Base-by-base conservation (phyloP, 2,329 filamentous ascomycete genomes). In the Fusarium secorum region DNA sequence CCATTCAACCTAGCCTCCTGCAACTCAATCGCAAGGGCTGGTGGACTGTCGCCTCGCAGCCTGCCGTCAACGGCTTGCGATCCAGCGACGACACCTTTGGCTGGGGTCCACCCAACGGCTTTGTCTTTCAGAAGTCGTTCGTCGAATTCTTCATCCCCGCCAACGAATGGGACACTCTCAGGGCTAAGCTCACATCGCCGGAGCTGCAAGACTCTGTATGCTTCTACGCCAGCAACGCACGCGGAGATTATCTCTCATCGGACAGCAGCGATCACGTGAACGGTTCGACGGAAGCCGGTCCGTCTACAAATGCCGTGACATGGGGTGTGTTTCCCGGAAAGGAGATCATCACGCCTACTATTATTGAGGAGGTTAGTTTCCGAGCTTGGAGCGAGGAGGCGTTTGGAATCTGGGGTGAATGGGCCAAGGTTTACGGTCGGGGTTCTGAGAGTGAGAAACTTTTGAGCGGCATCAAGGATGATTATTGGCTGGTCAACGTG, bases 81-180 rank as follows among this genome's bases (percentile, higher is more conserved):
- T 97, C 93, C 32, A 89, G 87, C 51, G 89, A 99, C 79, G 82
- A 87, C 7, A 88, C 93, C 24, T 97, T 97, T 76, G 96, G 96
- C 70, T 99, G 96, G 96, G 96, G 96, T 3, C 96, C 96, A 1
- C 88, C 88, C 53, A 91, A 95, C 75, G 96, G 96, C 22, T 98
- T 97, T 79, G 94, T 98, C 51, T 99, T 98, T 84, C 96, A 99
- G 78, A 99, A 98, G 82, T 92, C 95, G 0, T 99, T 99, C 80
- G 94, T 99, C 55, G 96, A 99, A 80, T 94, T 98, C 83, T 99
- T 99, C 85, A 83, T 97, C 63, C 90, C 95, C 0, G 83, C 85
- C 0, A 80, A 86, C 1, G 93, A 95, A 79, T 98, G 94, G 90
- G 80, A 83, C 20, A 79, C 79, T 3, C 85, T 99, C 35, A 87